Base-by-base conservation (phyloP, 2,329 filamentous ascomycete genomes). In the Dothideomycetes sp. region DNA sequence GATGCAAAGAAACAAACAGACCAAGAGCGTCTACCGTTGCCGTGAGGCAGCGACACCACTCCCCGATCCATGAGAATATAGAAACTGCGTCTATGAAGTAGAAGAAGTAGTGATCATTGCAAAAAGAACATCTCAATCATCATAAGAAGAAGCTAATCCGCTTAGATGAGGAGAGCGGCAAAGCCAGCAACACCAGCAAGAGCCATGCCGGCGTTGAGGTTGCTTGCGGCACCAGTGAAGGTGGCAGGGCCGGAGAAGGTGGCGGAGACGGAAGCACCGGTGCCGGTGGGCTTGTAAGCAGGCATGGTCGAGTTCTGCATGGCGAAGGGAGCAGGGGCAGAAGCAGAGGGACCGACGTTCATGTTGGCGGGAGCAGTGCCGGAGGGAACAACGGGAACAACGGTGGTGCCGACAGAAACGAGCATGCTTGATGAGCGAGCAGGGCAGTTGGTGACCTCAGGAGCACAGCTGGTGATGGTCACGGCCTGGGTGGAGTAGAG, bases 381-480 rank as follows among this genome's bases (percentile, higher is more conserved):
- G 29, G 27, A 33, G 33, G 42, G 29, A 19, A 36, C 40, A 25
- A 36, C 35, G 28, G 34, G 31, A 23, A 44, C 43, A 28, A 39
- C 31, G 34, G 38, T 37, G 28, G 38, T 37, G 17, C 41, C 41
- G 17, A 39, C 40, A 12, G 34, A 11, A 15, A 31, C 12, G 4
- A 36, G 7, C 6, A 15, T 6, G 5, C 10, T 18, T 19, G 19
- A 27, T n/a, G 16, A 19, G 10, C 27, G 6, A 15, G 52, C 56
- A 16, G 62, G 61, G 48, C 63, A 65, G 50, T 58, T 50, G 25
- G 55, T 59, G 16, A 61, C 57, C 30, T 52, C 53, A 18, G 60
- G 52, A 7, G 56, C 59, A 49, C 63, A 64, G 49, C 60, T 56
- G 41, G 57, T 60, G 49, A 64, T 52, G 28, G 64, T 67, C 40